phyloP scores from a whole-genome alignment of 768 basidiomycete species.

The Hygrocybe coccinea region DNA sequence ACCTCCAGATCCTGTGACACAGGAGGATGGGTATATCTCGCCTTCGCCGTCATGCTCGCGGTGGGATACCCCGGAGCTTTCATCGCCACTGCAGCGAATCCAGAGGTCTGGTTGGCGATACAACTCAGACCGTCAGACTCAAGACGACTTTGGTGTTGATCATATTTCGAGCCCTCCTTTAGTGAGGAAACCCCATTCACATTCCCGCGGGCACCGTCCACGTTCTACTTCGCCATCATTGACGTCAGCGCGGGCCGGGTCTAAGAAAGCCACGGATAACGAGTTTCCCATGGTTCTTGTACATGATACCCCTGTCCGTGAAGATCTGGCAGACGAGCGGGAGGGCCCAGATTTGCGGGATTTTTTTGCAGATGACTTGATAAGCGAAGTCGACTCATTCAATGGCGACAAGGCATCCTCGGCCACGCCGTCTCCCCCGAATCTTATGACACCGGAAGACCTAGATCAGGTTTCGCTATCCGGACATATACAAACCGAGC shows the following conservation, averaged over 20 bases:
- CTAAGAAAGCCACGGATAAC: not conserved
- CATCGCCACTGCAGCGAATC: slow-evolving; percentile 48
- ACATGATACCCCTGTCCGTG: too few species aligned
- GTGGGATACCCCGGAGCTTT: slow-evolving; percentile 52
- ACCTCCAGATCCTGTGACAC: slow-evolving; percentile 47
- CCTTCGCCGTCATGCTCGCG: slow-evolving; percentile 53
- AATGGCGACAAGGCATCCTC: slow-evolving; percentile 20
- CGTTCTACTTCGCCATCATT: not conserved
- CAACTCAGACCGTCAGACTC: not conserved
- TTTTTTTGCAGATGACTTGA: slow-evolving; percentile 38
- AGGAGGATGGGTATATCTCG: slow-evolving; percentile 83
- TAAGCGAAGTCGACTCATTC: slow-evolving; percentile 43
- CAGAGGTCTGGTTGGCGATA: slow-evolving; percentile 9
- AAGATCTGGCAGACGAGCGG: not conserved
- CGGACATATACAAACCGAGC: slow-evolving; percentile 15
- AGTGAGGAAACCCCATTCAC: slow-evolving; percentile 10
- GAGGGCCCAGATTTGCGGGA: slow-evolving; percentile 40
- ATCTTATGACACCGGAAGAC: slow-evolving; percentile 35
- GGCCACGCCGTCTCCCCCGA: slow-evolving; percentile 30
- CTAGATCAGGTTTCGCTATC: slow-evolving; percentile 21
- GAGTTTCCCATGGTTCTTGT: not conserved
- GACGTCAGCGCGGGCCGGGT: not conserved
- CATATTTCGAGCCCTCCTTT: slow-evolving; percentile 44
- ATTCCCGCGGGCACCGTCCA: not conserved
- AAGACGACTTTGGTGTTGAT: slow-evolving; percentile 51